A percentile compares a stretch with the other conserved stretches of the same genome.
Conservation (phyloP, 2,329 filamentous ascomycete genomes). For the Pestalotiopsis sp. region DNA sequence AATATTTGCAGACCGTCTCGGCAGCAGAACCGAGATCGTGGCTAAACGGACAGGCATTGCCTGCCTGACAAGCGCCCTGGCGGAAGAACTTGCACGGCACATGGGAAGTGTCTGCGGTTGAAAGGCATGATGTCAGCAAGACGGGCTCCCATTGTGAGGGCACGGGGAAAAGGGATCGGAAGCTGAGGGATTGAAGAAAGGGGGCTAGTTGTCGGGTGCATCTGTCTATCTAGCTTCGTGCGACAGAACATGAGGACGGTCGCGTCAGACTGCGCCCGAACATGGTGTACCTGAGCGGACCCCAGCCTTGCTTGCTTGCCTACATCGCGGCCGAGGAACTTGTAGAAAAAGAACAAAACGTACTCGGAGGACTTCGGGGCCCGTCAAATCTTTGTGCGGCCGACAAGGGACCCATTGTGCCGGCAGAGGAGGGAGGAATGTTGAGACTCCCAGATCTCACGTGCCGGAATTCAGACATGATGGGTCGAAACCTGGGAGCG, state of each 20-base stretch:
- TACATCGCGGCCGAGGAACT: neutral
- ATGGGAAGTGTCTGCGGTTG: constrained; percentile 79
- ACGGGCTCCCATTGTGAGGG: constrained; percentile 6
- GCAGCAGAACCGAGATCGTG: constrained; percentile 85
- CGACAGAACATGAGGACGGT: neutral
- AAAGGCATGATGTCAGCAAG: constrained; percentile 6
- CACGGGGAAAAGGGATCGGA: constrained; percentile 3
- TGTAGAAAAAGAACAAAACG: constrained; percentile 31
- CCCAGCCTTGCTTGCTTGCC: neutral
- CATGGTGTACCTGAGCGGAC: neutral
- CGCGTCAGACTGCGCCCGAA: neutral
- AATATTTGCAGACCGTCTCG: constrained; percentile 97
- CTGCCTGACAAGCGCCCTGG: constrained; percentile 93
- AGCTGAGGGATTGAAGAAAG: too few species aligned
- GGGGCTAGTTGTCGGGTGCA: neutral
- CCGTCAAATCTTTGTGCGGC: constrained; percentile 55
- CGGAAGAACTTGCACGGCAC: constrained; percentile 99
- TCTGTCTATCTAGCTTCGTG: constrained; percentile 4
- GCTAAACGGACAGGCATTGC: constrained; percentile 93
- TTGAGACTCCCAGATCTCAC: constrained; percentile 61
- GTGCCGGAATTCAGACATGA: constrained; percentile 59
- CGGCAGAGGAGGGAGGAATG: constrained; percentile 41
- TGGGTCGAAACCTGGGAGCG: constrained; percentile 15
- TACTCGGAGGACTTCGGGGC: constrained; percentile 66
- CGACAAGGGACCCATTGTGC: constrained; percentile 38